Percentiles rank a stretch among this genome's conserved stretches.
Conservation (phyloP, 495 filamentous ascomycete species). For the Massariosphaeria phaeospora region DNA sequence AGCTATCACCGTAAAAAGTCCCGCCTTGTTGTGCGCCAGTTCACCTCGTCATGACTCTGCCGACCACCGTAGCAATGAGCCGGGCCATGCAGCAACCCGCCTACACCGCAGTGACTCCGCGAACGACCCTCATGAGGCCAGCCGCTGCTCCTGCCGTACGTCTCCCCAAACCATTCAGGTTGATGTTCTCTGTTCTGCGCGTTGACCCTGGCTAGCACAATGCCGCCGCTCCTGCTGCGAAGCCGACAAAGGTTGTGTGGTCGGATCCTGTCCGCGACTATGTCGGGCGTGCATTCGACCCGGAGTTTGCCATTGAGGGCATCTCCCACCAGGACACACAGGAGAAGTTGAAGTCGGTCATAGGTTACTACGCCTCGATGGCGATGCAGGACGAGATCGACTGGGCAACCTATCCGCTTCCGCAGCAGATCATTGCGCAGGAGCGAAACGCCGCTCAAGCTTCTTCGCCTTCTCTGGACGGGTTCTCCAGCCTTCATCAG, state of each 20-base stretch:
- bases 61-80: background rate
- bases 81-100: constrained; percentile 33
- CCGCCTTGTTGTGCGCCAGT: background rate
- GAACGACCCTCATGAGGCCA: constrained; percentile 39
- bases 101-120: constrained; percentile 49
- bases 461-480: background rate
- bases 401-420: constrained; percentile 80
- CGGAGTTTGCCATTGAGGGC: constrained; percentile 60
- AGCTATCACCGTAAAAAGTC: background rate
- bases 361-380: constrained; percentile 69
- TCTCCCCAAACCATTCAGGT: no score
- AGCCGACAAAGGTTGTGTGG: constrained; percentile 61
- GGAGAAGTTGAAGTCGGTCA: constrained; percentile 75
- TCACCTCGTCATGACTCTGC: constrained; percentile 8
- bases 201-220: no score
- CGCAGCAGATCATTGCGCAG: constrained; percentile 75
- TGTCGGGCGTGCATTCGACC: constrained; percentile 77
- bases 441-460: constrained; percentile 43
- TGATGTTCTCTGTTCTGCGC: no score
- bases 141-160: background rate
- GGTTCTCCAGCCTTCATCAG: background rate
- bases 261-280: constrained; percentile 71
- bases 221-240: constrained; percentile 14
- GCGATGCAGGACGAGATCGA: constrained; percentile 64
- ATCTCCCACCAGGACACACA: constrained; percentile 69